These are phyloP conservation scores for Aspergillus ostianus DNA, from an alignment of 495 filamentous ascomycete genomes.

Conservation along the genomic window DNA sequence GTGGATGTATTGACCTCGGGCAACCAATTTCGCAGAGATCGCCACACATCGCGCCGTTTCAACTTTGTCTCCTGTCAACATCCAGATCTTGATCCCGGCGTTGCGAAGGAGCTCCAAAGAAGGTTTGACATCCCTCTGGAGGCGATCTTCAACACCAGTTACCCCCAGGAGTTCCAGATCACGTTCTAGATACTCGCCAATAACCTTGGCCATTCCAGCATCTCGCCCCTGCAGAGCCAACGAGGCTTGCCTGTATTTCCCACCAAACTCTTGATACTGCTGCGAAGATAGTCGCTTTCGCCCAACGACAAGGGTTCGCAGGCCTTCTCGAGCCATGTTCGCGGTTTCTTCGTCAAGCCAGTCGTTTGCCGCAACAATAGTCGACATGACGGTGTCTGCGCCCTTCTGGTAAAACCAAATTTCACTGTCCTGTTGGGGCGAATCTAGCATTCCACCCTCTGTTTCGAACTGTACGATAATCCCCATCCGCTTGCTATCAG, in stretches of 20 bases:
- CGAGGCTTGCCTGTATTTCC: conserved; percentile 73
- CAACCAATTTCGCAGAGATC: conserved; percentile 90
- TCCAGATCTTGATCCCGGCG: conserved; percentile 99
- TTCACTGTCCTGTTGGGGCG: conserved; percentile 54
- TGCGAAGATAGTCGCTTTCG: conserved; percentile 72
- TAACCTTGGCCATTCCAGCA: conserved; percentile 71
- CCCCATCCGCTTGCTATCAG: conserved; percentile 98
- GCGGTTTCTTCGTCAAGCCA: conserved; percentile 98
- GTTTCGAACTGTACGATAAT: conserved; percentile 83
- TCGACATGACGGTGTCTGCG: conserved; percentile 94
- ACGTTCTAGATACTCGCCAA: conserved; percentile 78
- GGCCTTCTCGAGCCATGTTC: conserved; percentile 96
- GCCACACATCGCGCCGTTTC: conserved; percentile 98
- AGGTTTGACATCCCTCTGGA: conserved; percentile 93
- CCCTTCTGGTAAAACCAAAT: conserved; percentile 99
- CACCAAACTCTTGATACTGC: conserved; percentile 77
- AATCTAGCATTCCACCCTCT: conserved; percentile 33
- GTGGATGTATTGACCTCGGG: conserved; percentile 92
- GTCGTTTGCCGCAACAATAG: conserved; percentile 91
- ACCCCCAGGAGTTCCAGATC: conserved; percentile 92
- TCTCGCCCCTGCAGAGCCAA: conserved; percentile 78
- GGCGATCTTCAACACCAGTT: conserved; percentile 95
- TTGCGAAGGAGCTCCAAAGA: conserved; percentile 93
- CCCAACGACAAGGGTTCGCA: conserved; percentile 92
- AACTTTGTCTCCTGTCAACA: conserved; percentile 98